These are phyloP conservation scores for Phytophthora rubi DNA, from an alignment of 352 stramenopile genomes.

Conservation along the genomic window DNA sequence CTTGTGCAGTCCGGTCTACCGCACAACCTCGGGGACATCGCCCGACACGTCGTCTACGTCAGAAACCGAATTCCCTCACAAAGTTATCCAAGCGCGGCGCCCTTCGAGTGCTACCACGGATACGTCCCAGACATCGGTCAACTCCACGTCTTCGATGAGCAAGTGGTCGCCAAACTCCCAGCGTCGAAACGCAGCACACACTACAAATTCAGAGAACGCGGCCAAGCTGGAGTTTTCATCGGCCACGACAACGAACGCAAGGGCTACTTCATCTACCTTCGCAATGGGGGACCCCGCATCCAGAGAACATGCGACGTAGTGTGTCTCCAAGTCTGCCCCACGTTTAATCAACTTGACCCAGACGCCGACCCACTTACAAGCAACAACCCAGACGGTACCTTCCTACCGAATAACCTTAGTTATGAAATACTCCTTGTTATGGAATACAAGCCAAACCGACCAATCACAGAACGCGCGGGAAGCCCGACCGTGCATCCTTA, in stretches of 20 bases:
- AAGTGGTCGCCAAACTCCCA: background rate
- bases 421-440: too few species aligned
- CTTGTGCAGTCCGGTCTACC: background rate
- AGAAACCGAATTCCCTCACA: background rate
- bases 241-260: conserved; percentile 2
- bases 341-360: too few species aligned
- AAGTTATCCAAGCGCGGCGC: background rate
- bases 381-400: too few species aligned
- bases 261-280: conserved; percentile 11
- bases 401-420: too few species aligned
- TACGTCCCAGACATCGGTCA: background rate
- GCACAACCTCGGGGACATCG: conserved; percentile 10
- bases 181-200: background rate
- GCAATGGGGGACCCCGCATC: background rate
- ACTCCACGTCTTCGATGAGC: conserved; percentile 3
- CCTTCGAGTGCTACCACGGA: too few species aligned
- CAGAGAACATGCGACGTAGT: background rate
- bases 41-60: background rate
- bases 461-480: too few species aligned
- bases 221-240: background rate
- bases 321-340: background rate
- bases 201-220: background rate
- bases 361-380: too few species aligned
- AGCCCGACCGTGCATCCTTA: too few species aligned
- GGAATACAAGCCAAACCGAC: too few species aligned